A percentile compares a stretch with the other conserved stretches of the same genome.
Evolutionary conservation across 352 stramenopile genomes (phyloP).

Genomic region (Phytopythium mirpurense): DNA sequence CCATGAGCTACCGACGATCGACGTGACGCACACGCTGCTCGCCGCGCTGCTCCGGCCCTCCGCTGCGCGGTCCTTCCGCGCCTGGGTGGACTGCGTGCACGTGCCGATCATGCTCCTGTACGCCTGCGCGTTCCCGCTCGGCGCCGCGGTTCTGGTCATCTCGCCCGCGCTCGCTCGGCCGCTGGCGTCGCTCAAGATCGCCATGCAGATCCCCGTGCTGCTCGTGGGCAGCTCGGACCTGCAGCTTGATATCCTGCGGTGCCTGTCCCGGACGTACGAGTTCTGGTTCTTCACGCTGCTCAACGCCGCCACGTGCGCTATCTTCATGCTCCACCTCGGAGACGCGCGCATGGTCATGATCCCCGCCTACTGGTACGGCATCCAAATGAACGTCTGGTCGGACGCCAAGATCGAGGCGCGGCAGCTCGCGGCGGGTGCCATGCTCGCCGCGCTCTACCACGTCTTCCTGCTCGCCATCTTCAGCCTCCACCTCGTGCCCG

Average conservation of each 20-base stretch:
- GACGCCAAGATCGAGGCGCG: slow-evolving; percentile 16
- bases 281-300: slow-evolving; percentile 33
- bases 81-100: neutral
- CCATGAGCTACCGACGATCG: slow-evolving; percentile 1
- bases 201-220: slow-evolving; percentile 3
- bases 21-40: neutral
- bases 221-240: slow-evolving; percentile 8
- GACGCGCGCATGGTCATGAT: slow-evolving; percentile 15
- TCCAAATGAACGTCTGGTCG: slow-evolving; percentile 22
- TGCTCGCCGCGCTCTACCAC: slow-evolving; percentile 4
- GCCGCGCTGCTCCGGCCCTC: neutral
- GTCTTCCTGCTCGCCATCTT: slow-evolving; percentile 10
- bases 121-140: neutral
- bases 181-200: slow-evolving; percentile 6
- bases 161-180: neutral
- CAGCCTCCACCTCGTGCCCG: neutral
- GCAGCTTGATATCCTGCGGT: slow-evolving; percentile 15
- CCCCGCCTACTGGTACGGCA: slow-evolving; percentile 12
- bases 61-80: neutral
- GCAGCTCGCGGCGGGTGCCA: slow-evolving; percentile 2
- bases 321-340: slow-evolving; percentile 13
- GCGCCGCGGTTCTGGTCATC: neutral
- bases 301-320: slow-evolving; percentile 7
- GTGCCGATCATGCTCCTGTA: slow-evolving; percentile 1
- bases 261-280: slow-evolving; percentile 25